Conservation (phyloP, 1,139 yeast genomes). For the Sugiyamaella castrensis region DNA sequence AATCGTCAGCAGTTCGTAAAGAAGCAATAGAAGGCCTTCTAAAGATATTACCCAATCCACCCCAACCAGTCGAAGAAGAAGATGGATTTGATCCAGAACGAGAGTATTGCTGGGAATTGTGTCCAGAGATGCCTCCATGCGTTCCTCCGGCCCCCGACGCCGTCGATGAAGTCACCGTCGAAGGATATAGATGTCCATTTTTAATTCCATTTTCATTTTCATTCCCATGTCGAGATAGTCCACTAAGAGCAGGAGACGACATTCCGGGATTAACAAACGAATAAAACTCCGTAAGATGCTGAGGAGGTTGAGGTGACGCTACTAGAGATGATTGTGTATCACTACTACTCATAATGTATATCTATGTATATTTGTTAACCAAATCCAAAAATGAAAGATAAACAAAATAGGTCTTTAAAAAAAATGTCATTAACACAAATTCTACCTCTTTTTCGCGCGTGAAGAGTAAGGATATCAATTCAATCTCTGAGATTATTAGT, state of each 20-base stretch:
- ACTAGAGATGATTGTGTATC: conserved; percentile 8
- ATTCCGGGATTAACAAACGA: conserved; percentile 40
- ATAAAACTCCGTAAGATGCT: conserved; percentile 55
- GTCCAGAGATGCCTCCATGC: too few species aligned
- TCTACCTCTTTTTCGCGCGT: too few species aligned
- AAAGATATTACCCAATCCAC: background rate
- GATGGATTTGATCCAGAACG: background rate
- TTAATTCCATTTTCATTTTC: background rate
- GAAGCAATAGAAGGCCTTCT: conserved; percentile 30
- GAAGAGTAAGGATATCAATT: too few species aligned
- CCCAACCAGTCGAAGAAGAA: background rate
- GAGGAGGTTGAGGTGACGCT: conserved; percentile 19
- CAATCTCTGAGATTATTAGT: too few species aligned
- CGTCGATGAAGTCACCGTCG: background rate
- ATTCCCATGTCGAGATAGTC: conserved; percentile 4
- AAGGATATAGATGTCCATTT: too few species aligned
- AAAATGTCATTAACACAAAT: too few species aligned
- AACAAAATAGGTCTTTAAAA: too few species aligned
- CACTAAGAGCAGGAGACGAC: conserved; percentile 13
- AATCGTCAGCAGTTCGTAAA: conserved; percentile 16
- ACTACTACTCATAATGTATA: background rate
- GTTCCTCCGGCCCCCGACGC: too few species aligned
- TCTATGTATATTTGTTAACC: background rate
- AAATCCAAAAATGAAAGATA: too few species aligned
- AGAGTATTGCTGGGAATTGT: too few species aligned